Conservation (phyloP, 2,329 filamentous ascomycete genomes). For the Metarhizium brunneum region DNA sequence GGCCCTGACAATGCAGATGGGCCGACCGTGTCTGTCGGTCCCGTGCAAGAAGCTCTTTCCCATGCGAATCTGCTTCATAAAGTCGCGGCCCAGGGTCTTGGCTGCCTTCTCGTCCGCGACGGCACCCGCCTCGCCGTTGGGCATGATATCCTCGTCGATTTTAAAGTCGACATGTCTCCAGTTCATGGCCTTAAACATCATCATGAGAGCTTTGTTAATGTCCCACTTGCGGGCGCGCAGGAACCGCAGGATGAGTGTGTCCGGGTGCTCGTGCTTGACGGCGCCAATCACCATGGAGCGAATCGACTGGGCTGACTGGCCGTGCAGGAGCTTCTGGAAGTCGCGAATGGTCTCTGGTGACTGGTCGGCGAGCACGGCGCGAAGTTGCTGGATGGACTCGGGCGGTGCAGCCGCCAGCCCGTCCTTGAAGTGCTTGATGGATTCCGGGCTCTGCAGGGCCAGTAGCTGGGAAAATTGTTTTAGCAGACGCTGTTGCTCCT, state of each 20-base stretch:
- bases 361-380: background rate
- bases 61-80: slow-evolving; percentile 73
- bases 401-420: too few species aligned
- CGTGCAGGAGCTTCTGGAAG: slow-evolving; percentile 1
- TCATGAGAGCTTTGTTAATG: too few species aligned
- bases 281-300: background rate
- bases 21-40: slow-evolving; percentile 37
- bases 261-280: slow-evolving; percentile 81
- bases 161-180: too few species aligned
- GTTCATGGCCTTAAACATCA: too few species aligned
- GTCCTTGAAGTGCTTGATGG: too few species aligned
- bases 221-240: slow-evolving; percentile 41
- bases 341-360: background rate
- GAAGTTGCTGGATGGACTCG: too few species aligned
- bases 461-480: too few species aligned
- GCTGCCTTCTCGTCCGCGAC: slow-evolving; percentile 36
- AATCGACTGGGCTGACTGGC: background rate
- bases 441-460: too few species aligned
- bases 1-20: slow-evolving; percentile 4
- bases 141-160: too few species aligned
- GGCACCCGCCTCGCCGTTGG: too few species aligned
- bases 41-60: slow-evolving; percentile 93
- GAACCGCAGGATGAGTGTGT: slow-evolving; percentile 76
- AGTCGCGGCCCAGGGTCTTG: slow-evolving; percentile 65
- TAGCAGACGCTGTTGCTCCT: too few species aligned